Percentiles rank a stretch among this genome's conserved stretches.
These are phyloP conservation scores for Drechslerella stenobrocha DNA, from an alignment of 2,329 filamentous ascomycete genomes.

Conservation along the genomic window DNA sequence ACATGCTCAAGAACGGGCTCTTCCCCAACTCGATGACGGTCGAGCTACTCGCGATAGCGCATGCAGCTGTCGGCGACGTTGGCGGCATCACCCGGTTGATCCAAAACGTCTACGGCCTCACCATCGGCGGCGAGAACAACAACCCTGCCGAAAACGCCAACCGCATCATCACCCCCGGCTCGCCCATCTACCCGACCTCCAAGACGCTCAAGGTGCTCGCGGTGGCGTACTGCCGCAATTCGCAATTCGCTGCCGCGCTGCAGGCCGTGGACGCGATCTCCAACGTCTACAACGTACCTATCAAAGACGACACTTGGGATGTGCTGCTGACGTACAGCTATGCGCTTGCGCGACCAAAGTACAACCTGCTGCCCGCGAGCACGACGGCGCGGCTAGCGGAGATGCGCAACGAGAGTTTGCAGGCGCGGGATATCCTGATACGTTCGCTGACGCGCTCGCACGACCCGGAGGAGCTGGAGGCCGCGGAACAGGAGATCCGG, in stretches of 20 bases:
- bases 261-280: slow-evolving; percentile 38
- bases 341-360: slow-evolving; percentile 37
- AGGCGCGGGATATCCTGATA: slow-evolving; percentile 41
- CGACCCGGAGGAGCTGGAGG: slow-evolving; percentile 25
- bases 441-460: slow-evolving; percentile 23
- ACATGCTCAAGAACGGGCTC: slow-evolving; percentile 33
- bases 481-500: slow-evolving; percentile 31
- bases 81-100: slow-evolving; percentile 22
- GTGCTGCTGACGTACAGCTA: slow-evolving; percentile 40
- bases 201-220: slow-evolving; percentile 25
- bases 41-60: slow-evolving; percentile 31
- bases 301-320: slow-evolving; percentile 40
- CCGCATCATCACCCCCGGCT: slow-evolving; percentile 27
- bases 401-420: slow-evolving; percentile 28
- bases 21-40: slow-evolving; percentile 44
- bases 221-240: slow-evolving; percentile 36
- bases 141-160: background rate
- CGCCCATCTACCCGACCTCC: slow-evolving; percentile 28
- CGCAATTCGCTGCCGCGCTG: slow-evolving; percentile 29
- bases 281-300: slow-evolving; percentile 15
- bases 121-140: slow-evolving; percentile 19
- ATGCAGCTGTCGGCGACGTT: slow-evolving; percentile 23
- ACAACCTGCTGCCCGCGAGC: slow-evolving; percentile 17
- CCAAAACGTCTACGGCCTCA: slow-evolving; percentile 35
- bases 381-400: slow-evolving; percentile 21